Base-by-base conservation (phyloP, 2,329 filamentous ascomycete species). In the Metarhizium guizhouense region DNA sequence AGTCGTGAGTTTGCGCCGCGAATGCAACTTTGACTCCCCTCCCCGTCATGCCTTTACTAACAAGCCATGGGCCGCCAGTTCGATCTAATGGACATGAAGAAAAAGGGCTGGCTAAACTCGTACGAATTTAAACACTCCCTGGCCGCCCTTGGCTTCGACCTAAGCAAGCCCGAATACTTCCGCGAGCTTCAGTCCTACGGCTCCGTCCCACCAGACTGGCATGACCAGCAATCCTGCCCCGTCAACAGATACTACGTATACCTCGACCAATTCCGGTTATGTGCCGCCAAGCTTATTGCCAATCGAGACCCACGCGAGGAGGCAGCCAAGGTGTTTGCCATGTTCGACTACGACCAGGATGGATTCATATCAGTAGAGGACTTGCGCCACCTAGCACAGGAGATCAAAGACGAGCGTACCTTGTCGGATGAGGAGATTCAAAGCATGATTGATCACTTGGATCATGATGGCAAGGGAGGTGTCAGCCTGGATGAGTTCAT, bases 401-500 rank as follows among this genome's bases (percentile, higher is more conserved):
- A 97, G 70, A 77, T 99, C 60, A 94, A 94, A 7, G 93, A 97
- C 71, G 73, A 74, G 56, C 70, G 72, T 47, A 90, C 89, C 13
- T 78, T 99, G 62, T 90, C 94, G 63, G 93, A 99, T 67, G 88
- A 95, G 65, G 94, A 99, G 70, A 78, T 99, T 59, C 80, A 84
- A 63, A 91, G 91, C 61, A 99, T 99, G 94, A 94, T 99, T 74
- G 91, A 96, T 67, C 93, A 97, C 72, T 95, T 97, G 75, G 94
- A 99, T 74, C 80, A 96, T 61, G 89, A 95, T 67, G 93, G 90
- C 1, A 95, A 95, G 63, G 92, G 92, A 11, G 91, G 82, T 55
- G 84, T 88, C 7, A 83, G 82, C 60, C 76, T 82, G 61, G 84
- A 87, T 56, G 85, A 88, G 69, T 88, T 88, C 66, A 80, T 85